A percentile compares a stretch with the other conserved stretches of the same genome.
Evolutionary conservation across 768 basidiomycete species (phyloP).

Genomic region (Cubamyces lactineus): DNA sequence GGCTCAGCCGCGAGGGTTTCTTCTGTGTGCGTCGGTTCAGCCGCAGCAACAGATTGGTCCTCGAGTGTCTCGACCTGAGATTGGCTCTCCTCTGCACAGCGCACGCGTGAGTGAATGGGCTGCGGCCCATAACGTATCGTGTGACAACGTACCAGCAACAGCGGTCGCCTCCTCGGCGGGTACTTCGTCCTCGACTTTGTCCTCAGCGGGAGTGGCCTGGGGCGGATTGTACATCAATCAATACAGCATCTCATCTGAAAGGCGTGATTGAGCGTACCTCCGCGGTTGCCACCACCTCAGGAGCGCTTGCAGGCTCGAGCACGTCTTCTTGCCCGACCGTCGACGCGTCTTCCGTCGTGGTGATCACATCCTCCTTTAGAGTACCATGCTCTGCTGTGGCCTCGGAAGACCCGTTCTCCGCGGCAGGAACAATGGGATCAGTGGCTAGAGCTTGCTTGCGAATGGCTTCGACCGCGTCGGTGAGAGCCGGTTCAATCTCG

Average conservation of each 20-base stretch:
- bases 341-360: conserved; percentile 4
- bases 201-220: conserved; percentile 2
- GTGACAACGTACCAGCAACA: neutral
- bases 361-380: neutral
- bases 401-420: neutral
- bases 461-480: conserved; percentile 9
- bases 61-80: neutral
- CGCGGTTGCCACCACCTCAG: neutral
- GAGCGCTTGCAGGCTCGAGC: neutral
- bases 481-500: conserved; percentile 4
- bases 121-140: too few relatives aligned
- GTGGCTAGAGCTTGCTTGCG: conserved; percentile 4
- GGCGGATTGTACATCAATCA: neutral
- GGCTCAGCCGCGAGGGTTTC: neutral
- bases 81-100: neutral
- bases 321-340: neutral
- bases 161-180: neutral
- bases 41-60: neutral
- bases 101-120: neutral
- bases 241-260: neutral
- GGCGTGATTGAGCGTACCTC: neutral
- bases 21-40: neutral
- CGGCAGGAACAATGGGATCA: conserved; percentile 7
- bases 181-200: neutral
- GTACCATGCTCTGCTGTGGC: neutral